Conservation (phyloP, 305 asterid species). For the Petunia hybrid region DNA sequence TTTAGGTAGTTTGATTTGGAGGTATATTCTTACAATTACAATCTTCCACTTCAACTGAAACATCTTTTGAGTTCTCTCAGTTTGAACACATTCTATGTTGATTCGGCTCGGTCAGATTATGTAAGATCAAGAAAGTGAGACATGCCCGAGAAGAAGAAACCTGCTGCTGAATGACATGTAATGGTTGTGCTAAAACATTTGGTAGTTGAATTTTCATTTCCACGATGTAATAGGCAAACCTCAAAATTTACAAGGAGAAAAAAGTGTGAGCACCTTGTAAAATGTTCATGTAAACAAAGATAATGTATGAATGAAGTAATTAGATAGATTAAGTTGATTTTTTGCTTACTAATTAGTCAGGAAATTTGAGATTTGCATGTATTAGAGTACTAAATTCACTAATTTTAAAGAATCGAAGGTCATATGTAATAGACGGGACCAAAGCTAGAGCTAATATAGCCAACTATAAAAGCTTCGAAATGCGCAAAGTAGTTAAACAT, state of each 20-base stretch:
- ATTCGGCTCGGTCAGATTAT: no score
- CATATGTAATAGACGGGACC: neutral
- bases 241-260: neutral
- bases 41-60: no score
- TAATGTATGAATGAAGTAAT: no score
- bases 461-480: no score
- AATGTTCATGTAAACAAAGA: no score
- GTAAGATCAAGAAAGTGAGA: no score
- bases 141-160: neutral
- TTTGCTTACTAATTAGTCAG: neutral
- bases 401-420: neutral
- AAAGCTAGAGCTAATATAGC: neutral
- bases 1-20: no score
- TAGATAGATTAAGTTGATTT: no score
- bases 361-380: neutral
- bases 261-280: neutral
- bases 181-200: neutral
- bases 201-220: constrained; percentile 6
- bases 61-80: no score
- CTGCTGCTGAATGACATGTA: neutral
- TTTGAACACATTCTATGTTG: no score
- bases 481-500: no score
- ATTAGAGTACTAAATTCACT: neutral
- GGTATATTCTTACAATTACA: no score
- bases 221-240: neutral